Conservation (phyloP, 257 asterid genomes). For the Prunella vulgaris region DNA sequence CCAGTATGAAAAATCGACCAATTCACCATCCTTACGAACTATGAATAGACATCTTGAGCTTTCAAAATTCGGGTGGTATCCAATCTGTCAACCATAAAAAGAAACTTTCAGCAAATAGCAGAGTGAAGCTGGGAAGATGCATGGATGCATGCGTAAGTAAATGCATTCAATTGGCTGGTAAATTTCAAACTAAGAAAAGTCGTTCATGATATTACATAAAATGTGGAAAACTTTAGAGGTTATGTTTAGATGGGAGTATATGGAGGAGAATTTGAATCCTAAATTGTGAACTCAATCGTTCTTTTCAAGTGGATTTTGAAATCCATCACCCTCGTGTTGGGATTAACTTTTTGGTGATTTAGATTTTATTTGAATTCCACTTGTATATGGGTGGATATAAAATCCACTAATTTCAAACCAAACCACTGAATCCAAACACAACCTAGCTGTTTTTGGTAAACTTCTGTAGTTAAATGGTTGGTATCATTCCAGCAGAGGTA, state of each 20-base stretch:
- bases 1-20: constrained; percentile 93
- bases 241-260: not conserved
- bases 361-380: not conserved
- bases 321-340: not conserved
- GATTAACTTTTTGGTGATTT: not conserved
- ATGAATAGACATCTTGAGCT: constrained; percentile 82
- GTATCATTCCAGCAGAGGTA: not conserved
- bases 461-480: not conserved
- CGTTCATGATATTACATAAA: not conserved
- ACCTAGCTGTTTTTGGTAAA: constrained; percentile 1
- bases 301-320: not conserved
- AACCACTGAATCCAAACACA: not conserved
- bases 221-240: not conserved
- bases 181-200: not conserved
- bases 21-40: constrained; percentile 87
- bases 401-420: not conserved
- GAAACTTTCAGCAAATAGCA: not conserved
- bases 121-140: not conserved
- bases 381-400: not conserved
- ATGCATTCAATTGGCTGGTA: not conserved
- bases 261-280: not conserved
- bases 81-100: constrained; percentile 51
- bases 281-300: not conserved
- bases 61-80: constrained; percentile 85
- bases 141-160: not conserved